Evolutionary conservation across 441 rosid genomes (phyloP), one percentile per base, ranked within the genome.

Genomic region (Kokia cookei): DNA sequence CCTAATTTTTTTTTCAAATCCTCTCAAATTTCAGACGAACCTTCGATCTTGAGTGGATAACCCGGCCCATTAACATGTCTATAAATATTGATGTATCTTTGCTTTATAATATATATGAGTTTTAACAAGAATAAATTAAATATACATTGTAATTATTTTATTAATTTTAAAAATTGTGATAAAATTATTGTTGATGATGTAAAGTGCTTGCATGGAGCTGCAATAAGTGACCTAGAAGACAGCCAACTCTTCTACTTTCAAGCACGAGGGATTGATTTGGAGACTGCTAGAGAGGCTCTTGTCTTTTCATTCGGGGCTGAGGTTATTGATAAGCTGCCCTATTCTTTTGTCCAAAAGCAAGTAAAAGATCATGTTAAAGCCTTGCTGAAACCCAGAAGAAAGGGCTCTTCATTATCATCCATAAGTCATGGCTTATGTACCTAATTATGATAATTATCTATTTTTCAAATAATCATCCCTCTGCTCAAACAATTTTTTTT

Each of bases 141-240:
- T 19, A 19, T 19, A 19, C 22, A 19, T 19, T 19, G 22, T 0
- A 19, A 19, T 19, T 19, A 19, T 19, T 19, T 19, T 19, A 19
- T 19, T 19, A 19, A 19, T 19, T 19, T 19, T 19, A 19, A 19
- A 19, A 19, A 19, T 19, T 19, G 22, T 19, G 22, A 19, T 19
- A 19, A 94, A 67, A 67, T 90, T 47, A 86, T 94, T 65, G 97
- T 96, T 0, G 91, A 94, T 10, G 94, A 91, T 51, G 98, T 94
- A 7, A 94, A 91, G 79, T 94, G 97, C 83, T 91, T 96, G 14
- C 98, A 94, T 13, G 99, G 99, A 76, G 98, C 97, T 82, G 99
- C 99, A 1, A 90, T 91, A 63, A 91, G 98, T 15, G 99, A 93
- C 79, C 86, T 94, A 0, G 99, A 94, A 80, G 94, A 91, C 59